phyloP scores from a whole-genome alignment of 352 stramenopile species.

The Phytopythium ostracodes region DNA sequence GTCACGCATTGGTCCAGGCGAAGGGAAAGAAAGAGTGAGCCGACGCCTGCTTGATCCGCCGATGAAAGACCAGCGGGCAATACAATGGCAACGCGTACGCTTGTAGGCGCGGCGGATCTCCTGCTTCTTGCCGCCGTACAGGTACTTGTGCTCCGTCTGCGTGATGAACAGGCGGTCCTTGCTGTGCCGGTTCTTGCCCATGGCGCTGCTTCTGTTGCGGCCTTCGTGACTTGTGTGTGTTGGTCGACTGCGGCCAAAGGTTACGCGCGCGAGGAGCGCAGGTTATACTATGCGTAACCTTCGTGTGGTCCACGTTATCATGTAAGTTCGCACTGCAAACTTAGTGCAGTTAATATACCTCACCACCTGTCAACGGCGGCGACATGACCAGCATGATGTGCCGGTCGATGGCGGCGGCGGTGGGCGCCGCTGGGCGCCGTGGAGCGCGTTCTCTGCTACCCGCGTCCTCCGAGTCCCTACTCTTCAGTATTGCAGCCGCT shows the following conservation, averaged over 20 bases:
- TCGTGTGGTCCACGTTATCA: background rate
- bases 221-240: background rate
- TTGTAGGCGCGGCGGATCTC: constrained; percentile 74
- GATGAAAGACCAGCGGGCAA: no score
- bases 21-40: no score
- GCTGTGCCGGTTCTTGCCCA: constrained; percentile 91
- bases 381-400: no score
- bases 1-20: no score
- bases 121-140: constrained; percentile 92
- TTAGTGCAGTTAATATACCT: no score
- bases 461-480: background rate
- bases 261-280: background rate
- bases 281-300: background rate
- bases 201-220: no score
- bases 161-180: constrained; percentile 90
- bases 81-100: constrained; percentile 40
- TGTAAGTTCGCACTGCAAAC: background rate
- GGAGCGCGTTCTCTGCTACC: background rate
- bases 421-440: background rate
- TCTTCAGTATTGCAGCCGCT: background rate
- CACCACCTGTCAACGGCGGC: no score
- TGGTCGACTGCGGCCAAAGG: background rate
- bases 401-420: background rate
- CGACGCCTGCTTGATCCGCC: no score
- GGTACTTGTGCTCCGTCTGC: constrained; percentile 89